Base-by-base conservation (phyloP, 2,329 filamentous ascomycete species). In the Xylaria sp. region DNA sequence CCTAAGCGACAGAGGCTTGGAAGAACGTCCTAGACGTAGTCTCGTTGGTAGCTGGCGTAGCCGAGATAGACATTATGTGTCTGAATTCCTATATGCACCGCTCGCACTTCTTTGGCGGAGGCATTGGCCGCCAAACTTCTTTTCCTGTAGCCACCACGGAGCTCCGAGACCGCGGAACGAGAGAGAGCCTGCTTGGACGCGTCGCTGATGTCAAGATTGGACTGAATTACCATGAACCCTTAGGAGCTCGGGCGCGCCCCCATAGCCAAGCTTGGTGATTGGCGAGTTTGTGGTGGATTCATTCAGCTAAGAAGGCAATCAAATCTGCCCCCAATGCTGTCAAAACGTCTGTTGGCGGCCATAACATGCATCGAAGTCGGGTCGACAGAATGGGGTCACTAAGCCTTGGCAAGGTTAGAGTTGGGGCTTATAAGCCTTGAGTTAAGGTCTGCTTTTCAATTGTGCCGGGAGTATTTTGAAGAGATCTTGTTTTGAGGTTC, bases 391-490 rank as follows among this genome's bases (percentile, higher is more conserved):
- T 55, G 57, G 58, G 60, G 55, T 37, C 58, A 18, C 56, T 23
- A 2, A 63, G 41, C 31, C 44, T 61, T 66, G 69, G 59, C 61
- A 62, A 34, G 9, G 34, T 57, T 60, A 44, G 48, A 56, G 23
- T 62, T 57, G 39, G 44, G 44, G 34, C 25, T 55, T 56, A 59
- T n/a, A 9, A 44, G 54, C 23, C 41, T 41, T 31, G 63, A 61
- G 20, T 55, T 15, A 52, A 41, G 34, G 23, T 69, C 23, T 8
- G 62, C 31, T 41, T 28, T 54, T 8, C 34, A 48, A n/a, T 46
- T 10, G 15, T 55, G 18, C 25, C 28, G 8, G 37, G 18, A 18
- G 39, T 31, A 57, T 44, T 23, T 39, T 7, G 39, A n/a, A 31
- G 46, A 9, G 48, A 25, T 57, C 39, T 31, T 37, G 34, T 44